Conservation (phyloP, 345 rosid genomes). For the Laguncularia racemosa region DNA sequence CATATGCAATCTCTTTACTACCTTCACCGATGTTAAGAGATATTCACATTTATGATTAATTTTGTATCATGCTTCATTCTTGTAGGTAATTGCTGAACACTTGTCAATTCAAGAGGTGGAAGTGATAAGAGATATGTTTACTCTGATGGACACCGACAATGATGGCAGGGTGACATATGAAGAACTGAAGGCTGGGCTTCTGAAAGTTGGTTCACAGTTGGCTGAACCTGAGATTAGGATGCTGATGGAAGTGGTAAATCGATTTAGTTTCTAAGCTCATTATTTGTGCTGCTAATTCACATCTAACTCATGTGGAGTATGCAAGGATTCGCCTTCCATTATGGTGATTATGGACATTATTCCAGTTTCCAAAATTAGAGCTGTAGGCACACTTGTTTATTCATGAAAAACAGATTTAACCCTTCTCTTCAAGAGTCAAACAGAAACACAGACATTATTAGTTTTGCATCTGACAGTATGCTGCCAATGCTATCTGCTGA, state of each 20-base stretch:
- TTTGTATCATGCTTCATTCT: constrained; percentile 8
- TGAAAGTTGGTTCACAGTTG: constrained; percentile 82
- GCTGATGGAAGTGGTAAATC: constrained; percentile 95
- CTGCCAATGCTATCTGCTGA: no score
- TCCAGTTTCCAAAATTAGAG: no score
- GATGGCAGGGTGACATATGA: constrained; percentile 79
- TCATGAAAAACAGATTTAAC: no score
- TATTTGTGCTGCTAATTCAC: no score
- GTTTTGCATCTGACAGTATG: no score
- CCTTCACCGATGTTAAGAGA: constrained; percentile 6
- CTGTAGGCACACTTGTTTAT: no score
- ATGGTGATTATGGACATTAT: no score
- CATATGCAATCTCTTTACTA: background rate
- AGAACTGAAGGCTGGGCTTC: constrained; percentile 87
- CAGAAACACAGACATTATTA: no score
- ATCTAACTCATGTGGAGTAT: no score
- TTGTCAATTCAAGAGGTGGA: constrained; percentile 80
- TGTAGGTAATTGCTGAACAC: constrained; percentile 93
- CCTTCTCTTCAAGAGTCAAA: no score
- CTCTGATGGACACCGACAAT: constrained; percentile 78
- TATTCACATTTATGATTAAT: constrained; percentile 1
- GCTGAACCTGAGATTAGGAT: constrained; percentile 91
- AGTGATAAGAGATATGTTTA: constrained; percentile 86
- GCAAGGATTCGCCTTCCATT: no score
- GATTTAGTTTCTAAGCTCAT: background rate